Evolutionary conservation across 805 yeast species (phyloP).

Genomic region (Sugiyamaella lignohabitans): DNA sequence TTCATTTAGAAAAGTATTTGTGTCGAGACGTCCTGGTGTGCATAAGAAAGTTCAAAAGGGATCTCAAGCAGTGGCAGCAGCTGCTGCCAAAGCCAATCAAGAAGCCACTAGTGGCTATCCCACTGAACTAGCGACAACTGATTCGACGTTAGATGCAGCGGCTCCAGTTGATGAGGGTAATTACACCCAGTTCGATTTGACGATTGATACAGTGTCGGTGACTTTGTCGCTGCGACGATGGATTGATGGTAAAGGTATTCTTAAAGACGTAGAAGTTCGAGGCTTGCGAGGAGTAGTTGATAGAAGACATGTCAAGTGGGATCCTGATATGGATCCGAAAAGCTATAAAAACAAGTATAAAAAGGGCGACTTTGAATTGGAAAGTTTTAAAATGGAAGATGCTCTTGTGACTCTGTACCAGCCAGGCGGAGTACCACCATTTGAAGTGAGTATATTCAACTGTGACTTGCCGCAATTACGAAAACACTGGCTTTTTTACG

Average conservation of each 20-base stretch:
- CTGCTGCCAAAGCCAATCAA: conserved; percentile 39
- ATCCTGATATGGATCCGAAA: conserved; percentile 73
- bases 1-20: conserved; percentile 75
- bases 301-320: conserved; percentile 81
- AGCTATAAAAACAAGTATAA: conserved; percentile 64
- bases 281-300: conserved; percentile 93
- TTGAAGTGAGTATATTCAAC: conserved; percentile 79
- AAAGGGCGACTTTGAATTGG: conserved; percentile 93
- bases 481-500: conserved; percentile 91
- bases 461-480: conserved; percentile 75
- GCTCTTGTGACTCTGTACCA: conserved; percentile 74
- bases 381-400: conserved; percentile 75
- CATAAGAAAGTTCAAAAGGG: conserved; percentile 55
- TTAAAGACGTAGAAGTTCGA: conserved; percentile 69
- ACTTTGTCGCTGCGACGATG: conserved; percentile 78
- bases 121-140: background rate
- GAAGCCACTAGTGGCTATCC: background rate
- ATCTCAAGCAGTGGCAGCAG: conserved; percentile 64
- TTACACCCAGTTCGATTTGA: conserved; percentile 90
- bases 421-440: conserved; percentile 70
- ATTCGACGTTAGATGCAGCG: background rate
- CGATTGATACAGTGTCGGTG: conserved; percentile 77
- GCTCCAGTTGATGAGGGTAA: conserved; percentile 76
- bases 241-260: conserved; percentile 83
- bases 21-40: conserved; percentile 71